These are phyloP conservation scores for Venturia asperata DNA, from an alignment of 2,329 filamentous ascomycete species.

Conservation along the genomic window DNA sequence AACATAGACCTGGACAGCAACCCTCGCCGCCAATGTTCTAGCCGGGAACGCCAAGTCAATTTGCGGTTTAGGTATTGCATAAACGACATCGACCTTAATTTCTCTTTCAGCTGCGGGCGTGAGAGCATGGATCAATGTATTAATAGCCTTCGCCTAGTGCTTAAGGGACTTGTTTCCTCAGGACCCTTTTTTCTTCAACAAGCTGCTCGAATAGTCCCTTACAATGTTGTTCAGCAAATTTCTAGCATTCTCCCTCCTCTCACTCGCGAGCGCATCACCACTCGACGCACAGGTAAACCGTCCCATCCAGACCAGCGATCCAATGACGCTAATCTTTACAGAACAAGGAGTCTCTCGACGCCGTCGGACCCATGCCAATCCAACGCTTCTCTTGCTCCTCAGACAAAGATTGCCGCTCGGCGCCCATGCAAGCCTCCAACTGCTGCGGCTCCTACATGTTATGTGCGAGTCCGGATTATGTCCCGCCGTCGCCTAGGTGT, in stretches of 20 bases:
- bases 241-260: not conserved
- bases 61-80: not conserved
- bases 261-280: not conserved
- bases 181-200: not conserved
- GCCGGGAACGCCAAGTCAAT: not conserved
- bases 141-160: too few relatives aligned
- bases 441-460: not conserved
- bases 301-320: not conserved
- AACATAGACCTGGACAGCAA: not conserved
- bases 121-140: too few relatives aligned
- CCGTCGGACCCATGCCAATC: not conserved
- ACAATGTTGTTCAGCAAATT: not conserved
- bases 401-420: not conserved
- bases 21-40: not conserved
- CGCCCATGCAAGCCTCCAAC: not conserved
- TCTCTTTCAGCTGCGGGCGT: not conserved
- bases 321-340: not conserved
- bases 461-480: not conserved
- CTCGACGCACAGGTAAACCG: not conserved
- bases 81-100: not conserved
- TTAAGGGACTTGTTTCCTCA: too few relatives aligned
- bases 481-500: not conserved
- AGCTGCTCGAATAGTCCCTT: not conserved
- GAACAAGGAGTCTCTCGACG: not conserved
- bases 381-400: not conserved